Evolutionary conservation across 164 flowering plant genomes (phyloP).

Genomic region (Euptelea pleiosperma): DNA sequence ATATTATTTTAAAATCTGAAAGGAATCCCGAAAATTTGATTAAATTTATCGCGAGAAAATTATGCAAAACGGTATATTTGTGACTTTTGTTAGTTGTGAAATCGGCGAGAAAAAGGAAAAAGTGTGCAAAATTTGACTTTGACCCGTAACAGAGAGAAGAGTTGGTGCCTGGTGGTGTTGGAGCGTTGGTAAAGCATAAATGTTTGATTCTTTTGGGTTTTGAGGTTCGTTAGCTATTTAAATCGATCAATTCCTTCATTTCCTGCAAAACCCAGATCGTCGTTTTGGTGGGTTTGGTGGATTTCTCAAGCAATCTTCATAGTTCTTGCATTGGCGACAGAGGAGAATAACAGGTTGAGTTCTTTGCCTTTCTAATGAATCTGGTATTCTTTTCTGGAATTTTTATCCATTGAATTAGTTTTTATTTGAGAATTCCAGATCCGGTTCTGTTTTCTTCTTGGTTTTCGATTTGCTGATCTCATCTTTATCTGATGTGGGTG

Average conservation of each 20-base stretch:
- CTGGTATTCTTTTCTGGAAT: background rate
- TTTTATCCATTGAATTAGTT: background rate
- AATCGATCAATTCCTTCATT: background rate
- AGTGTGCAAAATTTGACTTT: too few species aligned
- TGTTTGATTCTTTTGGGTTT: background rate
- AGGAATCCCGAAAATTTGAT: too few species aligned
- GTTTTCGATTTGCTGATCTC: background rate
- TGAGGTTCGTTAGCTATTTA: background rate
- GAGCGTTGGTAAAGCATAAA: too few species aligned
- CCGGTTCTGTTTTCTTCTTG: background rate
- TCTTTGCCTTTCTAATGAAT: background rate
- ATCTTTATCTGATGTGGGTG: background rate
- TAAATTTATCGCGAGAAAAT: too few species aligned
- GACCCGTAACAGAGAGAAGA: too few species aligned
- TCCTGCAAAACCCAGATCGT: constrained; percentile 2
- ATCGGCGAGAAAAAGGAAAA: too few species aligned
- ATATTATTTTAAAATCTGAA: too few species aligned
- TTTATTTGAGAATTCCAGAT: background rate
- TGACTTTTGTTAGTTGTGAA: too few species aligned
- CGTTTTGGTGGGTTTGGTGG: background rate
- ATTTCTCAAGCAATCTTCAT: background rate
- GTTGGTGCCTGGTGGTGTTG: too few species aligned
- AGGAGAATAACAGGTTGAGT: constrained; percentile 1
- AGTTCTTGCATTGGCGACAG: background rate
- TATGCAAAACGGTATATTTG: too few species aligned